Percentiles rank a stretch among this genome's conserved stretches.
Conservation (phyloP, 177 flowering plant species). For the Vitis hybrid region DNA sequence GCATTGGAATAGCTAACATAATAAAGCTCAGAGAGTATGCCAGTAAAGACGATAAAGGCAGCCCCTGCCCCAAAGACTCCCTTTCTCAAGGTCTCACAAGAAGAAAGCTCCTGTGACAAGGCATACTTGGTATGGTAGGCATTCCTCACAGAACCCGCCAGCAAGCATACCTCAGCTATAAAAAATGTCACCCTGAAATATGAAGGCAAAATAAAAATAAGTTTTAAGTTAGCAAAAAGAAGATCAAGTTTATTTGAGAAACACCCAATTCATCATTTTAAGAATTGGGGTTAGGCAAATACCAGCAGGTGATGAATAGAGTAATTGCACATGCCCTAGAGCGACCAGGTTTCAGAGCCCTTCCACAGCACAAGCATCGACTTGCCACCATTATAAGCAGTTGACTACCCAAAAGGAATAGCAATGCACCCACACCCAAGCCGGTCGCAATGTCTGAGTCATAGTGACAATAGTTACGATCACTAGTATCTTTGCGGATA, state of each 20-base stretch:
- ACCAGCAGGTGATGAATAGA: slow-evolving; percentile 68
- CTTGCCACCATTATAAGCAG: slow-evolving; percentile 51
- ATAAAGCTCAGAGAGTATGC: slow-evolving; percentile 55
- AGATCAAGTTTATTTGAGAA: too few species aligned
- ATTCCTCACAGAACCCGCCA: slow-evolving; percentile 64
- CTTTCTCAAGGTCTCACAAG: slow-evolving; percentile 57
- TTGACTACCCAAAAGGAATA: slow-evolving; percentile 58
- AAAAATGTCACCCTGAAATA: slow-evolving; percentile 55
- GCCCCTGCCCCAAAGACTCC: slow-evolving; percentile 81
- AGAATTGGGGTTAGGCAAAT: slow-evolving; percentile 13
- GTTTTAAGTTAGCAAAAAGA: neutral
- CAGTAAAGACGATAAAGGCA: slow-evolving; percentile 60
- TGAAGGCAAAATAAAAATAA: neutral
- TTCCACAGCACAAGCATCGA: slow-evolving; percentile 69
- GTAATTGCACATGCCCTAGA: slow-evolving; percentile 64
- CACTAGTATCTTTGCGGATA: neutral
- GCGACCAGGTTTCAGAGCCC: slow-evolving; percentile 51
- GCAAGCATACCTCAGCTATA: slow-evolving; percentile 62
- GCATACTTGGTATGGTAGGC: slow-evolving; percentile 63
- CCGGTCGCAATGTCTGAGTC: slow-evolving; percentile 61
- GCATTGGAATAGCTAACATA: slow-evolving; percentile 57
- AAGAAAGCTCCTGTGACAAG: slow-evolving; percentile 18
- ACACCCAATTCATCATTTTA: neutral
- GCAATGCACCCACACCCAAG: slow-evolving; percentile 52
- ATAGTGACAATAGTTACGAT: slow-evolving; percentile 39